Percentiles rank a stretch among this genome's conserved stretches.
Evolutionary conservation across 2,329 filamentous ascomycete genomes (phyloP).

Genomic region (Aspergillus sp.): DNA sequence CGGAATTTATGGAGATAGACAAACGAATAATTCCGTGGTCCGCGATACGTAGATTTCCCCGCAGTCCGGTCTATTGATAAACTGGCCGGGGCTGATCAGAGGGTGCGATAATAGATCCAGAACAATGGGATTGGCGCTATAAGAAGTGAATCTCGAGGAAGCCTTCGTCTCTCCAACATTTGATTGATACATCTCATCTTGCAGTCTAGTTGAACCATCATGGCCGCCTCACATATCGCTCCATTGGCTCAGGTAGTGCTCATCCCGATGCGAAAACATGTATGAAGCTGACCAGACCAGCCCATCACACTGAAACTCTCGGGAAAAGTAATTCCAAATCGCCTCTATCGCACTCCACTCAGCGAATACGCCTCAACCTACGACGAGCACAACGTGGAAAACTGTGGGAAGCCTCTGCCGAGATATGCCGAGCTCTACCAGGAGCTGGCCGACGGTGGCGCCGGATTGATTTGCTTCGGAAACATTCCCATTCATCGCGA

Average conservation of each 20-base stretch:
- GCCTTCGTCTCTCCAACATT: not conserved
- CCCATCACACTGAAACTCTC: constrained; percentile 20
- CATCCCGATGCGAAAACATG: not conserved
- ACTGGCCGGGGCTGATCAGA: too few species aligned
- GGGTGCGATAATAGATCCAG: too few species aligned
- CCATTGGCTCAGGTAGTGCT: not conserved
- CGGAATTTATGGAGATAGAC: too few species aligned
- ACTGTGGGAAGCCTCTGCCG: constrained; percentile 18
- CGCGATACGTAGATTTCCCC: too few species aligned
- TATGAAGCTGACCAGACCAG: constrained; percentile 1
- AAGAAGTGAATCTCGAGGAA: too few species aligned
- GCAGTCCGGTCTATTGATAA: too few species aligned
- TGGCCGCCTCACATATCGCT: not conserved
- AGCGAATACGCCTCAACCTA: constrained; percentile 23
- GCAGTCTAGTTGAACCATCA: not conserved
- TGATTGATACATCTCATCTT: not conserved
- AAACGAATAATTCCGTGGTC: too few species aligned
- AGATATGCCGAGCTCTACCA: constrained; percentile 22
- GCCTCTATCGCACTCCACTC: constrained; percentile 22
- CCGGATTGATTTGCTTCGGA: constrained; percentile 25
- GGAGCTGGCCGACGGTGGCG: constrained; percentile 15
- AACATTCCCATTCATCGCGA: constrained; percentile 28
- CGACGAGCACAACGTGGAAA: constrained; percentile 22
- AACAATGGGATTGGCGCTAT: too few species aligned
- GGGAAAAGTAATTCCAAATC: constrained; percentile 21